Base-by-base conservation (phyloP, 176 grass and related monocot species). In the Eleusine indica region DNA sequence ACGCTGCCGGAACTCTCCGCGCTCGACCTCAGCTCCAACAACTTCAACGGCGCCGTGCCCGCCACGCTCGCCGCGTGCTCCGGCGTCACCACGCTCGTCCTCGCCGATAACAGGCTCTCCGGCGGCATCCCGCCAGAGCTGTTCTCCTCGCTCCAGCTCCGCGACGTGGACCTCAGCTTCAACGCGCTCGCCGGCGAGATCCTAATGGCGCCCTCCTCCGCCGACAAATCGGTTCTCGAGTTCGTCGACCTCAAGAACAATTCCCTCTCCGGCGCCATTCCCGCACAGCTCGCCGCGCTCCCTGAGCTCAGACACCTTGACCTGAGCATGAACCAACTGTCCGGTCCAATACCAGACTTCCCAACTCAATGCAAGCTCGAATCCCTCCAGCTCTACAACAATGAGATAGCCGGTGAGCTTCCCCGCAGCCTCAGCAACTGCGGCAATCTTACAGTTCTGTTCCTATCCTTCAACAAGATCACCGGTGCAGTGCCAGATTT, bases 1-100 rank as follows among this genome's bases (percentile, higher is more conserved):
- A 72, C 53, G 35, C 89, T 94, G 44, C 80, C 74, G 28, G 58
- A 43, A 52, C 71, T 97, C 7, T 30, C 65, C 46, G 40, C 19
- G n/a, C 75, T 94, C 42, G 81, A 97, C 73, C 73, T 97, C 75
- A 88, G 89, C 78, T 14, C 22, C 43, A 97, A 94, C 80, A 7
- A 8, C 15, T 78, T 97, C 74, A 68, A 70, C 13, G 94, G 94
- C 6, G 22, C 58, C 7, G 63, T 97, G 54, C 94, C 94, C 7
- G 42, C 53, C 2, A 64, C 77, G 16, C 86, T 97, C 65, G 67
- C 76, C 49, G 73, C 80, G 18, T 91, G 91, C 76, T 73, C 89
- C 39, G 66, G 61, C 5, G 71, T 97, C 7, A 3, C 66, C 46
- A 40, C 66, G 3, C 64, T 97, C 69, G 9, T 88, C 25, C 87